These are phyloP conservation scores for Arthrinium phaeospermum DNA, from an alignment of 2,329 filamentous ascomycete species.

Conservation along the genomic window DNA sequence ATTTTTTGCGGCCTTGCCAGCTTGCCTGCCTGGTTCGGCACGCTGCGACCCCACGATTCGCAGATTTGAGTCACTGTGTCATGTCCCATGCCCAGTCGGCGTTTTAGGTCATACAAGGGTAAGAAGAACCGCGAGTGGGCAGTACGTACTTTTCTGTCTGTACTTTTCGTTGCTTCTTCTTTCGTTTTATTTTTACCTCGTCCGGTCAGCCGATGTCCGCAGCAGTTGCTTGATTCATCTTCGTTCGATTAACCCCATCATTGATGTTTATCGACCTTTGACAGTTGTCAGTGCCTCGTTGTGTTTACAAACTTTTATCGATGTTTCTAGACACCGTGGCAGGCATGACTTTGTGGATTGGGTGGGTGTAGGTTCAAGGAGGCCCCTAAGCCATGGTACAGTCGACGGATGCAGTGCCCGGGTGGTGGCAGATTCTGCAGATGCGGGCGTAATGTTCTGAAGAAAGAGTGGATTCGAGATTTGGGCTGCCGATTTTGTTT, in stretches of 20 bases:
- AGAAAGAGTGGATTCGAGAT: conserved; percentile 13
- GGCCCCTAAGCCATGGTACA: not conserved
- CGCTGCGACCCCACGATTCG: conserved; percentile 9
- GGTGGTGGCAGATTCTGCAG: conserved; percentile 10
- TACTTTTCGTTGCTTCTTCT: not conserved
- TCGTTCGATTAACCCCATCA: not conserved
- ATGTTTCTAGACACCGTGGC: not conserved
- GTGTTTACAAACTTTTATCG: not conserved
- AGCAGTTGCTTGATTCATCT: not conserved
- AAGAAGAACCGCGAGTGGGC: not conserved
- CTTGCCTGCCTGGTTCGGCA: not conserved
- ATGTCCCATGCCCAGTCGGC: conserved; percentile 14
- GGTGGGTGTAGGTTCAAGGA: not conserved
- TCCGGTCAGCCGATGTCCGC: not conserved
- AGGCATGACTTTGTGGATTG: not conserved
- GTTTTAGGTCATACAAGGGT: conserved; percentile 17
- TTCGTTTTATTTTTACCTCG: not conserved
- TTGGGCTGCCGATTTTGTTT: conserved; percentile 15
- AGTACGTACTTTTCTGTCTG: not conserved
- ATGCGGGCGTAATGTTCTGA: not conserved
- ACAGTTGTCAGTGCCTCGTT: not conserved
- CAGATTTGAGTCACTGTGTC: conserved; percentile 16
- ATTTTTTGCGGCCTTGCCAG: conserved; percentile 7
- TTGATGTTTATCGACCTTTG: not conserved
- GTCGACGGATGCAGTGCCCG: conserved; percentile 1